phyloP scores from a whole-genome alignment of 2,329 filamentous ascomycete species.

The Cladosporium sp. region DNA sequence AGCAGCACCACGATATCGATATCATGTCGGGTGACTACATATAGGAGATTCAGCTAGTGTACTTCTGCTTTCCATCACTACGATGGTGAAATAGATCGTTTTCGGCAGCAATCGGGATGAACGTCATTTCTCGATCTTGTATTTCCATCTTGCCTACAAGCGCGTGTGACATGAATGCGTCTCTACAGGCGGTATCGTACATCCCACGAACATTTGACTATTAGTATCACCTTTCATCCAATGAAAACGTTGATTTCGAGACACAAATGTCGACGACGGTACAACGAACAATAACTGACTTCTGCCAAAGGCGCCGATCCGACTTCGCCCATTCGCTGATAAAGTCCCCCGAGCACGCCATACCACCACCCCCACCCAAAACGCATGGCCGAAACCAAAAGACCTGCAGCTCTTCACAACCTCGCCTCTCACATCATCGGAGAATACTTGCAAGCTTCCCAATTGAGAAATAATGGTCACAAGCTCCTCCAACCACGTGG shows the following conservation, averaged over 20 bases:
- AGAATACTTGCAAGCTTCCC: neutral
- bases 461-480: neutral
- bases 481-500: neutral
- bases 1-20: neutral
- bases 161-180: no score
- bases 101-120: neutral
- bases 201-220: neutral
- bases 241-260: neutral
- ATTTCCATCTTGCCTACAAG: no score
- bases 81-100: neutral
- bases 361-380: neutral
- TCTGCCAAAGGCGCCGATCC: neutral
- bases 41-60: no score
- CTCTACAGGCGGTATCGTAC: no score
- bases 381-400: neutral
- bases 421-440: neutral
- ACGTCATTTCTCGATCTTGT: no score
- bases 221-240: neutral
- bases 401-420: constrained; percentile 1
- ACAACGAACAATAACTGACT: neutral
- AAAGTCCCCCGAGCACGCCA: constrained; percentile 6
- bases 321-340: neutral
- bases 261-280: neutral
- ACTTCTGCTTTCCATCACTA: neutral
- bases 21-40: no score